Base-by-base conservation (phyloP, 164 flowering plant species). In the Chloranthus sessilifolius region DNA sequence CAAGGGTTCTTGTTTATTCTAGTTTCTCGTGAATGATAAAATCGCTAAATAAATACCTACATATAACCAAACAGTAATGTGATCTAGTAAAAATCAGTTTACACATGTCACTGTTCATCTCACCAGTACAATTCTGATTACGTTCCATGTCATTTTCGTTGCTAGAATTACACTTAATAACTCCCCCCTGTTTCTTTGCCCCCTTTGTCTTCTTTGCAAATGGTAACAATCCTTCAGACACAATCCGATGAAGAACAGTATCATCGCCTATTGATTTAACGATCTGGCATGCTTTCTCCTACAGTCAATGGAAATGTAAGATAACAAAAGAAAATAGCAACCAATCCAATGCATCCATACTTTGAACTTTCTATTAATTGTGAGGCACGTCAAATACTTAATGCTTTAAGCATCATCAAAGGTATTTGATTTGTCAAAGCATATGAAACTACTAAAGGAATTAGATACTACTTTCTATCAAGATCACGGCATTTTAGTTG, bases 261-360 rank as follows among this genome's bases (percentile, higher is more conserved):
- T 60, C 58, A 25, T 91, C 94, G 50, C 90, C 90, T 56, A 71
- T 43, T 36, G 87, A 69, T 67, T 73, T 83, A 22, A 91, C 80
- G 50, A 79, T 59, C 67, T 70, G 75, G 67, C 92, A 85, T 50
- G 98, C 95, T 30, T 80, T 70, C 56, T 85, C 96, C 96, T 91
- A 64, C 40, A 66, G 27, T 14, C 31, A 65, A 37, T 25, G 24
- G 5, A 28, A 40, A 47, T 12, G 9, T 27, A 9, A 11, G 34
- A 44, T 30, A 16, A 21, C 50, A 9, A 48, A 6, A 15, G 39
- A 25, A 37, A 24, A 20, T 36, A 12, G 35, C 29, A 38, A 16
- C 49, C 10, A 14, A 10, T 14, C 21, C 6, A 37, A 30, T 11
- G 24, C 16, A 30, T 16, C 10, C 35, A 4, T 23, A 8, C 19